Evolutionary conservation across 2,329 filamentous ascomycete genomes (phyloP), one percentile per base, ranked within the genome.

Genomic region (Eutypa lata): DNA sequence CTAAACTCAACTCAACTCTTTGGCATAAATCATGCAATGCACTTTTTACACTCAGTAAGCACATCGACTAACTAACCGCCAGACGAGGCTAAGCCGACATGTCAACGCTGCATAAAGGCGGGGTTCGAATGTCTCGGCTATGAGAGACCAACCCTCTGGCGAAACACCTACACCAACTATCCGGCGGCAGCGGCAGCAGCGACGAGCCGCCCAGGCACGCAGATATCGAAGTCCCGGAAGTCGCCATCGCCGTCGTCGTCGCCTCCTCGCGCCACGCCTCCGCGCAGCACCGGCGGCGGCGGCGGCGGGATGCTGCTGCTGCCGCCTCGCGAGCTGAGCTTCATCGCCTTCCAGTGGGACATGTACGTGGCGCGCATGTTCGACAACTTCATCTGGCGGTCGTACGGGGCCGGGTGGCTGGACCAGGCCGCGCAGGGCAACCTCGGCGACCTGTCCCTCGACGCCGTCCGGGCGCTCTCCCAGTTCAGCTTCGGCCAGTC

Each of bases 11-110:
- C n/a, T n/a, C n/a, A n/a, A n/a, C n/a, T n/a, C n/a, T n/a, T n/a
- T n/a, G n/a, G n/a, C n/a, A n/a, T n/a, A n/a, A n/a, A n/a, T n/a
- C n/a, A n/a, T n/a, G n/a, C n/a, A n/a, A n/a, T n/a, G n/a, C n/a
- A n/a, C n/a, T n/a, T n/a, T n/a, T n/a, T n/a, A n/a, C n/a, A n/a
- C n/a, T n/a, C n/a, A n/a, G n/a, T n/a, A n/a, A n/a, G n/a, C 13
- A 19, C 8, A 8, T 26, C 51, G 37, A 45, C 40, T 60, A 22
- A 57, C 48, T 31, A 40, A 28, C 18, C 37, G 44, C 43, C 40
- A 60, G 56, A 60, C 16, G 58, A 60, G 49, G 53, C 56, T 7
- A 60, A 58, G 33, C 58, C 58, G 2, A 43, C 53, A 43, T 60
- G 56, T 24, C 52, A 52, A 48, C 58, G 58, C 47, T 60, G 58